phyloP scores from a whole-genome alignment of 2,329 filamentous ascomycete genomes.

The Didymella arachidicola region DNA sequence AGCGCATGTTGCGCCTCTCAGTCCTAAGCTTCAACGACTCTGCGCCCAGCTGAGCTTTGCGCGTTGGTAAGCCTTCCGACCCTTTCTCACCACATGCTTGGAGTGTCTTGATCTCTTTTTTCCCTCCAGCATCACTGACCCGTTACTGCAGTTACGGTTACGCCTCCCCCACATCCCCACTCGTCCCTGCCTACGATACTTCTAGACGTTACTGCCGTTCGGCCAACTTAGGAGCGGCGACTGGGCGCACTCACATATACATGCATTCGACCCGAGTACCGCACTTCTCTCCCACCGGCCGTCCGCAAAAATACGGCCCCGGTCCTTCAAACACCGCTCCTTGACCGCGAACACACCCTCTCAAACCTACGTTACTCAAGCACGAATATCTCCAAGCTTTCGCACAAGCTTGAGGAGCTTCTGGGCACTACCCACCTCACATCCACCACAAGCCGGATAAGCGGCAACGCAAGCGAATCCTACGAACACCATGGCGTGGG shows the following conservation, averaged over 20 bases:
- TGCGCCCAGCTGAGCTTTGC: conserved; percentile 26
- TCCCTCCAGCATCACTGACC: conserved; percentile 21
- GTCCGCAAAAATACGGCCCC: conserved; percentile 25
- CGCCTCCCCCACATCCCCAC: conserved; percentile 21
- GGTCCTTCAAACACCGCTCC: conserved; percentile 23
- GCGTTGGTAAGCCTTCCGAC: conserved; percentile 25
- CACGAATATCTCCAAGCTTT: conserved; percentile 16
- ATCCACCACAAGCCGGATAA: conserved; percentile 21
- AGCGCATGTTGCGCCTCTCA: conserved; percentile 24
- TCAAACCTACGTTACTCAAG: not conserved
- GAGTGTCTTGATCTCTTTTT: conserved; percentile 17
- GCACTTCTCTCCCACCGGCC: conserved; percentile 30
- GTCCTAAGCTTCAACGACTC: conserved; percentile 27
- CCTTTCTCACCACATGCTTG: conserved; percentile 20
- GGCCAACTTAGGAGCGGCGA: conserved; percentile 53
- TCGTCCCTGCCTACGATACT: conserved; percentile 10
- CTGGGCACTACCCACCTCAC: conserved; percentile 20
- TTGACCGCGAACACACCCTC: conserved; percentile 4
- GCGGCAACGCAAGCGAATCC: conserved; percentile 14
- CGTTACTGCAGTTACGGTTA: conserved; percentile 9
- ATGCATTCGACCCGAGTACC: conserved; percentile 51
- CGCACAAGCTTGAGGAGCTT: conserved; percentile 20
- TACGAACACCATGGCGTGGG: conserved; percentile 71
- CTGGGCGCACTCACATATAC: conserved; percentile 58
- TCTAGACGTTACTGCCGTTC: conserved; percentile 29